Evolutionary conservation across 768 basidiomycete genomes (phyloP).

Genomic region (Lentinula sp.): DNA sequence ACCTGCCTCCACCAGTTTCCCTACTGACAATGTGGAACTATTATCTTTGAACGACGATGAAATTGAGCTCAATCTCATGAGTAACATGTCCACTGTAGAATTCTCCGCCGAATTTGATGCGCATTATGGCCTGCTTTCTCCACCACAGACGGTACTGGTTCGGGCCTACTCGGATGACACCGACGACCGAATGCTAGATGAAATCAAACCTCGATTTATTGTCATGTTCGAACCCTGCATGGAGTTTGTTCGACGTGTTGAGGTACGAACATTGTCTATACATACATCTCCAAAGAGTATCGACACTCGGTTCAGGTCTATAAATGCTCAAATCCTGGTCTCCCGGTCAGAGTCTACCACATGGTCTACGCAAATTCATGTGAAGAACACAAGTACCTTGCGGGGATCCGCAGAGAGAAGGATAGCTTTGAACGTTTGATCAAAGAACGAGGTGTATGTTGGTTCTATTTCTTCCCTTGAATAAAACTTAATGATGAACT

Average conservation of each 20-base stretch:
- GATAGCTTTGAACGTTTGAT: conserved; percentile 91
- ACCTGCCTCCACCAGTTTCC: neutral
- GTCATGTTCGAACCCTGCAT: conserved; percentile 95
- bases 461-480: neutral
- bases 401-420: conserved; percentile 84
- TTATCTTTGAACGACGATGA: conserved; percentile 1
- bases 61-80: conserved; percentile 19
- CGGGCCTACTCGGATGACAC: conserved; percentile 88
- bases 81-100: conserved; percentile 17
- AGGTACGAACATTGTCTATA: conserved; percentile 45
- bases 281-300: neutral
- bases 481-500: neutral
- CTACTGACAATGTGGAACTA: neutral
- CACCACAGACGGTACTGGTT: conserved; percentile 79
- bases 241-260: conserved; percentile 87
- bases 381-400: conserved; percentile 94
- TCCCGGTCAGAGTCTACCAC: conserved; percentile 88
- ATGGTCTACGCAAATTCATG: conserved; percentile 91
- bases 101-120: conserved; percentile 61
- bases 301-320: conserved; percentile 59
- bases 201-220: conserved; percentile 86
- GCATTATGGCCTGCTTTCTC: conserved; percentile 72
- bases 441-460: conserved; percentile 81
- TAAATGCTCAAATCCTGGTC: conserved; percentile 73
- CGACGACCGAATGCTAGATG: conserved; percentile 83